These are phyloP conservation scores for Ichthyophthirius multifiliis DNA, from an alignment of 169 alveolate genomes.

Conservation along the genomic window DNA sequence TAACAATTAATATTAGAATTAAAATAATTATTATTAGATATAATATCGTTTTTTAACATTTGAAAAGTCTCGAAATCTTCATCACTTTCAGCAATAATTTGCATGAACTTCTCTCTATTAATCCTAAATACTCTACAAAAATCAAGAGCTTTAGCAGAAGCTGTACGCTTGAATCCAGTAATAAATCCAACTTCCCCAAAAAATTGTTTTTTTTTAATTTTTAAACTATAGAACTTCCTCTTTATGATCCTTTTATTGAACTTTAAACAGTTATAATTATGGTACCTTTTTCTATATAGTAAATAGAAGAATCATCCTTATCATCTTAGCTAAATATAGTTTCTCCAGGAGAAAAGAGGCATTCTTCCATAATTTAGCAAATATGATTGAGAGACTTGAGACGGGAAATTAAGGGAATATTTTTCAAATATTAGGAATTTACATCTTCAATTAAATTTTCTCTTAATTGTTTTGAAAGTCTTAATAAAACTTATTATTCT, in stretches of 20 bases:
- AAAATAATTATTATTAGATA: not conserved
- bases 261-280: not conserved
- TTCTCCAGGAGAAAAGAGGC: conserved; percentile 3
- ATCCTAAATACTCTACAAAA: conserved; percentile 11
- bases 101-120: not conserved
- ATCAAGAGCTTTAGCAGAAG: conserved; percentile 23
- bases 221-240: too few species aligned
- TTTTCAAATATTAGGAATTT: not conserved
- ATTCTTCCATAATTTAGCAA: not conserved
- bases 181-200: conserved; percentile 26
- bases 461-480: not conserved
- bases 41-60: not conserved
- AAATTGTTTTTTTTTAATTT: conserved; percentile 6
- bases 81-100: not conserved
- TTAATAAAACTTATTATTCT: not conserved
- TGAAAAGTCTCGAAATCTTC: conserved; percentile 23
- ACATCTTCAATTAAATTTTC: not conserved
- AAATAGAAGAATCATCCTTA: not conserved
- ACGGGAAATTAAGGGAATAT: not conserved
- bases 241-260: not conserved
- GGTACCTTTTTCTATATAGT: not conserved
- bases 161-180: conserved; percentile 24
- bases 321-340: not conserved
- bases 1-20: conserved; percentile 1
- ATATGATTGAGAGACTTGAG: not conserved